Base-by-base conservation (phyloP, 352 stramenopile species). In the Phytophthora palmivora region DNA sequence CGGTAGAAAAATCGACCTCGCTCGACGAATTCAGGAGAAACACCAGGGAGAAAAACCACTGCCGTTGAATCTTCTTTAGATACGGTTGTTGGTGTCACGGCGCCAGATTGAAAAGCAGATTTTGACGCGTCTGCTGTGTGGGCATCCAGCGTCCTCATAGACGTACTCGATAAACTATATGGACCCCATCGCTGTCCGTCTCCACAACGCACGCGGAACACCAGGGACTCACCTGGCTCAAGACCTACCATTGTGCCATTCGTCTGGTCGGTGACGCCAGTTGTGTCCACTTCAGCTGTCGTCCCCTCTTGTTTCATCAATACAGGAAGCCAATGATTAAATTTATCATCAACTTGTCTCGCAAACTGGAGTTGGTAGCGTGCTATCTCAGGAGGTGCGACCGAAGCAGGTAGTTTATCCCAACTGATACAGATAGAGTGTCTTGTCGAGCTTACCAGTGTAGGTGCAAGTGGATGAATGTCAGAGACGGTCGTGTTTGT, bases 321-420 rank as follows among this genome's bases (percentile, higher is more conserved):
- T 3, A 82, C 78, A 5, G 76, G 61, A 10, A 81, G 42, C 82
- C 82, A 91, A 19, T 74, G 74, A 34, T 83, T 79, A 47, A 84
- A 83, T 22, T 84, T 67, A 45, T 87, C 80, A 38, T 81, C 82
- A 2, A 67, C 87, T 33, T 89, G 80, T 48, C 77, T 72, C 2
- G 83, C 82, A 44, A 81, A 91, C 65, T 92, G 75, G 26, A 91
- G 52, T 21, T 92, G 79, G 24, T 92, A 89, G 6, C 64, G 64
- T 34, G 70, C 66, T 42, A 66, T 63, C 3, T 61, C 32, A 1
- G 69, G 30, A 3, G 68, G 56, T 28, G 50, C 51, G 18, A 55
- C 22, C 3, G 62, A 58, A n/a, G 18, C 9, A 56, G 55, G 18
- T 0, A 84, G n/a, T 62, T 86, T 80, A 33, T 76, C 70, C 83